A percentile compares a stretch with the other conserved stretches of the same genome.
phyloP scores from a whole-genome alignment of 129 eudicot species.

The Flaveria sonorensis region DNA sequence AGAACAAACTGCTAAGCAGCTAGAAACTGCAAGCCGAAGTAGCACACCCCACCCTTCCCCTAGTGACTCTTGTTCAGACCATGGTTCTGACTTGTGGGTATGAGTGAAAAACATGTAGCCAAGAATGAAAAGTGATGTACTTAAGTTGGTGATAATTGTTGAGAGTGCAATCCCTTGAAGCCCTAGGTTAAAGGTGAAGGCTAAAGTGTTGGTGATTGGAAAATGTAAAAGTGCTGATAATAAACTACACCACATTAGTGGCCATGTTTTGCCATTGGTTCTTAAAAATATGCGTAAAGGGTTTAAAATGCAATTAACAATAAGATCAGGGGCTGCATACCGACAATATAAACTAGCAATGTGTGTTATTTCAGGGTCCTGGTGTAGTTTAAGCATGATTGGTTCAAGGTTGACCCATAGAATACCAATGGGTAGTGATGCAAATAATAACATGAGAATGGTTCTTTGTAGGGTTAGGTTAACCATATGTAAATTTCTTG shows the following conservation, averaged over 20 bases:
- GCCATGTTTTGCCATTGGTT: constrained; percentile 84
- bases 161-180: constrained; percentile 82
- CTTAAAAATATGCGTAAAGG: constrained; percentile 90
- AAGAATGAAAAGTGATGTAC: constrained; percentile 54
- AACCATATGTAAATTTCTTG: constrained; percentile 58
- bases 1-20: constrained; percentile 79
- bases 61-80: constrained; percentile 33
- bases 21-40: constrained; percentile 69
- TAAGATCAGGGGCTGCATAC: constrained; percentile 83
- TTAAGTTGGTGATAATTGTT: constrained; percentile 64
- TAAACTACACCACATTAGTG: constrained; percentile 79
- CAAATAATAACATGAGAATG: constrained; percentile 58
- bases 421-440: constrained; percentile 71
- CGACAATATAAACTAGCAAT: constrained; percentile 78
- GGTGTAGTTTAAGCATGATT: constrained; percentile 72
- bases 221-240: constrained; percentile 60
- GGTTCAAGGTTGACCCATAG: constrained; percentile 90
- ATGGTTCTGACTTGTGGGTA: constrained; percentile 38
- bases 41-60: constrained; percentile 79
- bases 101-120: constrained; percentile 53
- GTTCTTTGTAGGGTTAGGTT: constrained; percentile 71
- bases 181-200: constrained; percentile 71
- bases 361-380: constrained; percentile 63
- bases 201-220: constrained; percentile 69
- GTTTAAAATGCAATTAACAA: constrained; percentile 75